Percentiles rank a stretch among this genome's conserved stretches.
Conservation (phyloP, 257 asterid genomes). For the Petunia axillaris region DNA sequence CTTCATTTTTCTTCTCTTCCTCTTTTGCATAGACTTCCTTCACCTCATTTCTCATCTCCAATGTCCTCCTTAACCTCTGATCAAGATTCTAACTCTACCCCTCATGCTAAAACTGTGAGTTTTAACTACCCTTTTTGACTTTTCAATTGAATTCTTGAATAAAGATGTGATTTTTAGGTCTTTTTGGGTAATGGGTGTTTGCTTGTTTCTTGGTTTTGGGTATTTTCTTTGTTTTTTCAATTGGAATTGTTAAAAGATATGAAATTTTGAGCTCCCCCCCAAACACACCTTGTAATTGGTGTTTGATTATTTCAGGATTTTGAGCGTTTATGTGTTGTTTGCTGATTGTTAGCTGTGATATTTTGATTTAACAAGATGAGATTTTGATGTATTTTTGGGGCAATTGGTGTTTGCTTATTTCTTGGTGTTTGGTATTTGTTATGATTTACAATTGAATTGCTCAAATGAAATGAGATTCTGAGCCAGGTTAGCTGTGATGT, state of each 20-base stretch:
- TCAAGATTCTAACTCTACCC: slow-evolving; percentile 21
- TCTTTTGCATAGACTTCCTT: slow-evolving; percentile 39
- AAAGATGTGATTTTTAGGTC: neutral
- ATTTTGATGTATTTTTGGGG: too few species aligned
- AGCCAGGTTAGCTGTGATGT: neutral
- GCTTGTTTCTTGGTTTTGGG: neutral
- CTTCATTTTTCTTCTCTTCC: slow-evolving; percentile 32
- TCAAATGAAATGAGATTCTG: too few species aligned
- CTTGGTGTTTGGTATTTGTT: too few species aligned
- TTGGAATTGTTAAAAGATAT: neutral
- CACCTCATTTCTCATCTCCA: slow-evolving; percentile 33
- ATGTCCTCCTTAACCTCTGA: slow-evolving; percentile 38
- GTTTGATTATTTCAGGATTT: neutral
- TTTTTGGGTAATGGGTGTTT: neutral
- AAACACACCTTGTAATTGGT: neutral
- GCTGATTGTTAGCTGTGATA: neutral
- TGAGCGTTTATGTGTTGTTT: neutral
- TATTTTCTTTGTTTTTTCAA: neutral
- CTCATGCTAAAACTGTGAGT: slow-evolving; percentile 59
- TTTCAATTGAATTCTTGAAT: neutral
- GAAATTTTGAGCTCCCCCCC: neutral
- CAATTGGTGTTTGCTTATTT: too few species aligned
- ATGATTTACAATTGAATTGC: too few species aligned
- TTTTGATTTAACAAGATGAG: too few species aligned
- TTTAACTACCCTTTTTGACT: neutral